A percentile compares a stretch with the other conserved stretches of the same genome.
Conservation (phyloP, 768 basidiomycete species). For the Glaciozyma martinii region DNA sequence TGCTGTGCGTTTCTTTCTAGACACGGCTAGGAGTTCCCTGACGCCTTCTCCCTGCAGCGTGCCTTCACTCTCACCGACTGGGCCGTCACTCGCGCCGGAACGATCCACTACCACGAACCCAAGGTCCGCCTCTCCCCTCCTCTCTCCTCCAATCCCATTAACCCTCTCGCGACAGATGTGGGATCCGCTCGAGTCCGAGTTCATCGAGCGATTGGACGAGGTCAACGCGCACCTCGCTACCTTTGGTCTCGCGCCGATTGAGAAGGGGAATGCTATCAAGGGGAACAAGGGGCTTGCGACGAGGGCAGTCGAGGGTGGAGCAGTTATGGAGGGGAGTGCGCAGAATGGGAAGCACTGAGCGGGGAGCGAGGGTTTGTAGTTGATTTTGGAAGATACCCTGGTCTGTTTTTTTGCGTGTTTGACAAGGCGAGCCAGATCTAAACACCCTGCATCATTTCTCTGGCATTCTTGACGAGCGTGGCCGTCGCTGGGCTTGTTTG, state of each 20-base stretch:
- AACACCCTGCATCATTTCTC: too few species aligned
- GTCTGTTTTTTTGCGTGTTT: too few species aligned
- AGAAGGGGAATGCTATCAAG: conserved; percentile 18
- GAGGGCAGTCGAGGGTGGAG: conserved; percentile 22
- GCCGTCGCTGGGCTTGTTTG: too few species aligned
- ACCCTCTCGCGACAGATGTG: conserved; percentile 47
- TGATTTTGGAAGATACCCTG: too few species aligned
- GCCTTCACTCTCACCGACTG: conserved; percentile 58
- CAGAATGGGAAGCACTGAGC: not conserved
- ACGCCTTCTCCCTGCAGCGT: conserved; percentile 60
- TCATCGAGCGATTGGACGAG: conserved; percentile 52
- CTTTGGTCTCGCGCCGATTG: conserved; percentile 36
- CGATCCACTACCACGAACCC: conserved; percentile 56
- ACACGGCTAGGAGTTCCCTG: conserved; percentile 39
- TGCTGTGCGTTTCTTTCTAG: not conserved
- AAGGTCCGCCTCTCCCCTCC: not conserved
- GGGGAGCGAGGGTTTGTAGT: too few species aligned
- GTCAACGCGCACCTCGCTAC: conserved; percentile 49
- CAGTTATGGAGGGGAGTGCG: conserved; percentile 7
- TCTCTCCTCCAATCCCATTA: conserved; percentile 20
- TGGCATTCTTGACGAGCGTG: too few species aligned
- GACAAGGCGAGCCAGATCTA: too few species aligned
- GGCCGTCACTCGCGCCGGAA: conserved; percentile 54
- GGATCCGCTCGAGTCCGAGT: conserved; percentile 53
- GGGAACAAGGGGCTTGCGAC: conserved; percentile 37